A percentile compares a stretch with the other conserved stretches of the same genome.
phyloP scores from a whole-genome alignment of 1,284 basidiomycete species.

The Papiliotrema nemorosa region DNA sequence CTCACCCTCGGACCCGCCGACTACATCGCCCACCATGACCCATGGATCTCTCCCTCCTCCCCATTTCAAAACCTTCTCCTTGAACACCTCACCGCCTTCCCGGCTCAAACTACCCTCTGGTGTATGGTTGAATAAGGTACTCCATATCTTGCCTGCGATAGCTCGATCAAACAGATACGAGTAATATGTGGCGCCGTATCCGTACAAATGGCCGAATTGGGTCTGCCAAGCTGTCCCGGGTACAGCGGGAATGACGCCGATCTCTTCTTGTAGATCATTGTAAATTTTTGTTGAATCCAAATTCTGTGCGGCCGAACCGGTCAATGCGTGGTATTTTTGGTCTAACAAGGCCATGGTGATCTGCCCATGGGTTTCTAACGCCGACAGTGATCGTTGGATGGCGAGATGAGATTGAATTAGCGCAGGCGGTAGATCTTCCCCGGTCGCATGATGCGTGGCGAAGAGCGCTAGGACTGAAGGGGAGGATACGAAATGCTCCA shows the following conservation, averaged over 20 bases:
- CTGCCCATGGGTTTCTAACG: constrained; percentile 80
- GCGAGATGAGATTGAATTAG: constrained; percentile 49
- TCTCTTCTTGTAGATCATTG: constrained; percentile 61
- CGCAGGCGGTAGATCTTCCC: constrained; percentile 67
- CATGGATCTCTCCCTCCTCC: constrained; percentile 93
- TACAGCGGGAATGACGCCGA: constrained; percentile 76
- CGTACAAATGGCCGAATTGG: constrained; percentile 91
- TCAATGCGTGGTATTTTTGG: constrained; percentile 78
- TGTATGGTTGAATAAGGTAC: constrained; percentile 61
- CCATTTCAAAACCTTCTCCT: constrained; percentile 67
- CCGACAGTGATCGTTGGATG: constrained; percentile 49
- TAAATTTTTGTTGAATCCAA: constrained; percentile 69
- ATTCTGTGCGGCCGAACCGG: constrained; percentile 17
- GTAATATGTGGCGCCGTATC: constrained; percentile 97
- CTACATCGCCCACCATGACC: constrained; percentile 77
- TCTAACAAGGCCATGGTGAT: constrained; percentile 87
- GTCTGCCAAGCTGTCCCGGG: constrained; percentile 86
- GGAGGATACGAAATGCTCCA: constrained; percentile 92
- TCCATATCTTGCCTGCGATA: constrained; percentile 87
- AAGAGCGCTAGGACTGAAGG: constrained; percentile 79
- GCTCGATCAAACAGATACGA: constrained; percentile 95
- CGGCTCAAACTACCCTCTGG: constrained; percentile 53
- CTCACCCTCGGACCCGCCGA: constrained; percentile 52
- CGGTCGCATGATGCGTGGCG: constrained; percentile 56
- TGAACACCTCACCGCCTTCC: constrained; percentile 72